Conservation (phyloP, 306 rosid species). For the Pyrus communis region DNA sequence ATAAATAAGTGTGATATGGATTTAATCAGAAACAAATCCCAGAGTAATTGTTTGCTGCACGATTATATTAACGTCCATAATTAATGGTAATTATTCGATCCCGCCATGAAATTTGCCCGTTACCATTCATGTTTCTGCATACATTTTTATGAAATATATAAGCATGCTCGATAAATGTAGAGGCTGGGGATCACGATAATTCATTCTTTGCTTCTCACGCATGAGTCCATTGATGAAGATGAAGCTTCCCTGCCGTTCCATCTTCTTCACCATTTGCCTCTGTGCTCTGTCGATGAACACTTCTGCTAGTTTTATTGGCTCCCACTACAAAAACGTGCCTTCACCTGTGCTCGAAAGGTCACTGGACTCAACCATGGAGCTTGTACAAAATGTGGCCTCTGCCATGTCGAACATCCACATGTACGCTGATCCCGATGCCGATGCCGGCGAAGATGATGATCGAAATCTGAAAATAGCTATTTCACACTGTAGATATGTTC, state of each 20-base stretch:
- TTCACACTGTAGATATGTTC: background rate
- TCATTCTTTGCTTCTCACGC: background rate
- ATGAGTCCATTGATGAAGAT: background rate
- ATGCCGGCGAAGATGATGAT: background rate
- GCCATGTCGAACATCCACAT: background rate
- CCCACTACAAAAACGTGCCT: background rate
- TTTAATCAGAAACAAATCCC: background rate
- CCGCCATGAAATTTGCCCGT: background rate
- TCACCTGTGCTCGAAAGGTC: background rate
- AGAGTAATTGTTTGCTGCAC: background rate
- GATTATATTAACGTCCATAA: background rate
- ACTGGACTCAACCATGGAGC: slow-evolving; percentile 1
- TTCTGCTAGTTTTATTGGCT: background rate
- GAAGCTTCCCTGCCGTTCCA: background rate
- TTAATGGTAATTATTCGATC: background rate
- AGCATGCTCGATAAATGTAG: too few species aligned
- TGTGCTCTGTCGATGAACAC: background rate
- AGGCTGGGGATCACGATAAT: too few species aligned
- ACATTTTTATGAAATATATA: background rate
- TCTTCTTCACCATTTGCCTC: background rate
- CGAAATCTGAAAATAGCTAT: background rate
- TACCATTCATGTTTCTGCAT: background rate
- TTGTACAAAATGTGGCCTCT: background rate
- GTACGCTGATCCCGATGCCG: background rate
- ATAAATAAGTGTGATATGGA: background rate